A percentile compares a stretch with the other conserved stretches of the same genome.
Evolutionary conservation across 345 rosid species (phyloP).

Genomic region (Corymbia maculata): DNA sequence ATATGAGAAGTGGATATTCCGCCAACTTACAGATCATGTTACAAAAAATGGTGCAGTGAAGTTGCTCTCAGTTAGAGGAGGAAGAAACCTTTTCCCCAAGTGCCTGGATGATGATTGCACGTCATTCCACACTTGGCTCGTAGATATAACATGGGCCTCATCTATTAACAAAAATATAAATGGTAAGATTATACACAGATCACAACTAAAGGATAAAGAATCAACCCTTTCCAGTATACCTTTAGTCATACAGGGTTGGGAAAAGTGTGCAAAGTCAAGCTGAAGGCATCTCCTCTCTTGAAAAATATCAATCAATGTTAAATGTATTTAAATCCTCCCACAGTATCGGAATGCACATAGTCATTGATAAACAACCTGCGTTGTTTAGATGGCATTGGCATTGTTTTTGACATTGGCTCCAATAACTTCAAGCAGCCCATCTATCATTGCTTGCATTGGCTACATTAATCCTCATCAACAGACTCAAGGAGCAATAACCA

Average conservation of each 20-base stretch:
- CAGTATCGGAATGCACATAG: background rate
- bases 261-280: background rate
- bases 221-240: background rate
- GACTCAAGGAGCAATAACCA: background rate
- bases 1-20: background rate
- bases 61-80: background rate
- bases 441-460: background rate
- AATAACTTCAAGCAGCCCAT: background rate
- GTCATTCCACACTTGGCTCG: background rate
- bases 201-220: background rate
- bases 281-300: background rate
- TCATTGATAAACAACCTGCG: background rate
- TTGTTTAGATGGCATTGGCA: background rate
- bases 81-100: background rate
- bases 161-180: background rate
- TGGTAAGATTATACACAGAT: background rate
- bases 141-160: background rate
- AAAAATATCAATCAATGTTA: background rate
- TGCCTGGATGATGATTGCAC: background rate
- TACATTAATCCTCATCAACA: background rate
- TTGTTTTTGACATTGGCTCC: background rate
- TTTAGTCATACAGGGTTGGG: background rate
- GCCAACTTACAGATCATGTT: background rate
- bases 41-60: background rate
- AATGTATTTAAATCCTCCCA: background rate